These are phyloP conservation scores for Schrenkiella parvula DNA, from an alignment of 345 rosid genomes.

Conservation along the genomic window DNA sequence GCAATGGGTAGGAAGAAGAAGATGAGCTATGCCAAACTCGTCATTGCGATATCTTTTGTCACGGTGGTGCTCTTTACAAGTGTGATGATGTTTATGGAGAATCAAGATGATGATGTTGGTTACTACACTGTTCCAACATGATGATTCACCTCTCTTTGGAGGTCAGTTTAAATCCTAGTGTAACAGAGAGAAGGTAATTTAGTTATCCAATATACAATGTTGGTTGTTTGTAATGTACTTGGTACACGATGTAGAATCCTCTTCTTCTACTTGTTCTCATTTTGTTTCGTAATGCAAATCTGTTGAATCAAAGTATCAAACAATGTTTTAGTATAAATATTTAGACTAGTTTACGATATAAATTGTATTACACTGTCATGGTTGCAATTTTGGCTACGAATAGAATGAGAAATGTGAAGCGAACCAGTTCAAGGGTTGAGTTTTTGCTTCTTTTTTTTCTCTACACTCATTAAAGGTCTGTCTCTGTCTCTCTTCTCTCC, in stretches of 20 bases:
- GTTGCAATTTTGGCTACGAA: neutral
- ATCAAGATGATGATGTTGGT: conserved; percentile 35
- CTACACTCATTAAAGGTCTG: too few relatives aligned
- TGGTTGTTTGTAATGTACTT: conserved; percentile 25
- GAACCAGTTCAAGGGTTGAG: too few relatives aligned
- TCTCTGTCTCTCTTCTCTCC: too few relatives aligned
- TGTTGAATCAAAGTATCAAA: conserved; percentile 5
- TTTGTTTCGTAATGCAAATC: conserved; percentile 11
- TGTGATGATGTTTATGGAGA: conserved; percentile 26
- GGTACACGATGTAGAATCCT: neutral
- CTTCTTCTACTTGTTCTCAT: neutral
- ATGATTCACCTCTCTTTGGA: neutral
- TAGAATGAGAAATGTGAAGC: neutral
- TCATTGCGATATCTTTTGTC: conserved; percentile 37
- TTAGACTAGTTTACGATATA: neutral
- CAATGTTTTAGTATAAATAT: neutral
- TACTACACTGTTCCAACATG: conserved; percentile 54
- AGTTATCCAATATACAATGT: conserved; percentile 6
- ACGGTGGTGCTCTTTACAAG: conserved; percentile 39
- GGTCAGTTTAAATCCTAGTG: conserved; percentile 10
- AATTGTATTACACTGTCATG: neutral
- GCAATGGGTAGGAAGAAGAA: conserved; percentile 16
- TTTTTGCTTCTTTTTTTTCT: too few relatives aligned
- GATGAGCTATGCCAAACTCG: conserved; percentile 31
- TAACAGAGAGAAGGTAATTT: neutral